Percentiles rank a stretch among this genome's conserved stretches.
Evolutionary conservation across 169 alveolate species (phyloP).

Genomic region (Perkinsus olseni): DNA sequence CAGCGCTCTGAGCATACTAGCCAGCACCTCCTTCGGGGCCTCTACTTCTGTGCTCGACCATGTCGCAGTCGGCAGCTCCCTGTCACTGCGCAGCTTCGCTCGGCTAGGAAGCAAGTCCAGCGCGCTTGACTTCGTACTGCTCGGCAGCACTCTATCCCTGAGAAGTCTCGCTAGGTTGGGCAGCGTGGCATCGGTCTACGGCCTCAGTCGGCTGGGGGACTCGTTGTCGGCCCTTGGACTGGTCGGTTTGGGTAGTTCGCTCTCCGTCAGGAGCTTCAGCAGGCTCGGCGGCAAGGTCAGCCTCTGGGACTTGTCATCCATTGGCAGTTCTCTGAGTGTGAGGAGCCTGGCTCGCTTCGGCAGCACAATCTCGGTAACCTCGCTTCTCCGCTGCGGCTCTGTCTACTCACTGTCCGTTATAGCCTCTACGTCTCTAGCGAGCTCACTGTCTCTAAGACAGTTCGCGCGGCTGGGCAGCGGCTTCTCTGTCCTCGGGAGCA

Average conservation of each 20-base stretch:
- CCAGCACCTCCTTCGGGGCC: neutral
- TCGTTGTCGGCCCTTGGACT: neutral
- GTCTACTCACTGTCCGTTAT: neutral
- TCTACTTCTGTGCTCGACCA: neutral
- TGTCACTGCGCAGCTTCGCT: neutral
- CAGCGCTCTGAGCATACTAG: neutral
- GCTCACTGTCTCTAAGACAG: neutral
- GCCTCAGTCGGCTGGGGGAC: neutral
- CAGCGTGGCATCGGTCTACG: neutral
- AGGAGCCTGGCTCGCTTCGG: neutral
- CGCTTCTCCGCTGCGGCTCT: neutral
- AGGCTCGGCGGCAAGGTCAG: slow-evolving; percentile 2
- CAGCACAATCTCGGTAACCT: neutral
- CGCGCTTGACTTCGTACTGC: neutral
- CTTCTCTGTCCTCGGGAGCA: neutral
- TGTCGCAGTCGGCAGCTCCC: neutral
- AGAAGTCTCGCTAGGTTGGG: neutral
- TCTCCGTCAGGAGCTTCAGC: neutral
- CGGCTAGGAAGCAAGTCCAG: neutral
- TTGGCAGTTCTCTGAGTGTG: neutral
- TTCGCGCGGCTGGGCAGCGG: slow-evolving; percentile 9
- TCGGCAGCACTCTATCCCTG: neutral
- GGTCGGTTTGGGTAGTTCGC: neutral
- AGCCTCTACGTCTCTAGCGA: neutral
- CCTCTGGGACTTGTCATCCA: neutral